These are phyloP conservation scores for Pestalotiopsis sp. DNA, from an alignment of 2,329 filamentous ascomycete genomes.

Conservation along the genomic window DNA sequence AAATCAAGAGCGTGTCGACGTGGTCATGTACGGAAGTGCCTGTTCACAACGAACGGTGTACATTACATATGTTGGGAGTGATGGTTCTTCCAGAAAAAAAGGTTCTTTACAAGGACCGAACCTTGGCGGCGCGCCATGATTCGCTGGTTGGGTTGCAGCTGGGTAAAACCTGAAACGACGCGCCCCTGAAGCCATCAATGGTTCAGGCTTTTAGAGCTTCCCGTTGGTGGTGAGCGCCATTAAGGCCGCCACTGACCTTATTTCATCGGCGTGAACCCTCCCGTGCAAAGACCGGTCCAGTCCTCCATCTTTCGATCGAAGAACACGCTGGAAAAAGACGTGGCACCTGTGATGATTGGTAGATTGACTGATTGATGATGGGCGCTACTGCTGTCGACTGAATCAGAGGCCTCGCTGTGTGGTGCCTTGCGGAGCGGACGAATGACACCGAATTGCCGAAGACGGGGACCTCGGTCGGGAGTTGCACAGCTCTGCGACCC, in stretches of 20 bases:
- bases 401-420: background rate
- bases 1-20: background rate
- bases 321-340: background rate
- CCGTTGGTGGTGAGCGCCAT: background rate
- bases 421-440: background rate
- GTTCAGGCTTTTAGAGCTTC: background rate
- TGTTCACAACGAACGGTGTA: background rate
- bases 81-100: background rate
- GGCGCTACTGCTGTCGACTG: background rate
- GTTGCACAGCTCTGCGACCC: background rate
- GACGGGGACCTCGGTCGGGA: background rate
- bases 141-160: background rate
- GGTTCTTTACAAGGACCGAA: background rate
- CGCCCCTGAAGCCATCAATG: slow-evolving; percentile 1
- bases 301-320: background rate
- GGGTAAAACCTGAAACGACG: background rate
- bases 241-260: background rate
- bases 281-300: background rate
- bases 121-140: background rate
- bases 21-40: background rate
- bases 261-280: background rate
- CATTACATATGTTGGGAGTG: background rate
- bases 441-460: background rate
- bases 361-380: background rate
- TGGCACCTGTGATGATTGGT: background rate